Evolutionary conservation across 139 green algal species (phyloP).

Genomic region (Picochlorum sp.): DNA sequence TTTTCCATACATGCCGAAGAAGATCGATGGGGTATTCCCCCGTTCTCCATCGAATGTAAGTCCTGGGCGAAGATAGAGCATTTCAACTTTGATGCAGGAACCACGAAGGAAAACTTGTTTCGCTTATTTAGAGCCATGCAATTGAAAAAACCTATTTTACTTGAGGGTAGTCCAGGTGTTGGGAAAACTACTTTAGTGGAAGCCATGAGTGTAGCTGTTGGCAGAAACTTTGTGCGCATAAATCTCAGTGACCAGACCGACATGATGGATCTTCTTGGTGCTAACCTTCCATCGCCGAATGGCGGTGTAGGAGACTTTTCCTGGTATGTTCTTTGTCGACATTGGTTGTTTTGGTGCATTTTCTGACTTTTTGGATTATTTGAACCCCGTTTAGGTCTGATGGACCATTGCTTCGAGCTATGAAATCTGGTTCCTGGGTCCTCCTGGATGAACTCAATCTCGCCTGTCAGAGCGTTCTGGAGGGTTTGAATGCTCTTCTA

Average conservation of each 20-base stretch:
- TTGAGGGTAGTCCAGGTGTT: constrained; percentile 93
- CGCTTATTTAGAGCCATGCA: constrained; percentile 84
- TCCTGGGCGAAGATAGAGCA: neutral
- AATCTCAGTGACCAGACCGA: constrained; percentile 97
- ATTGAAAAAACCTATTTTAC: constrained; percentile 76
- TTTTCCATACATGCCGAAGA: neutral
- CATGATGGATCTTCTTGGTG: constrained; percentile 98
- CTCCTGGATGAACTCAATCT: constrained; percentile 99
- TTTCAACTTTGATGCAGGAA: constrained; percentile 83
- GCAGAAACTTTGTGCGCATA: constrained; percentile 77
- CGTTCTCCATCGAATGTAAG: constrained; percentile 57
- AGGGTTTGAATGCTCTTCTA: constrained; percentile 92
- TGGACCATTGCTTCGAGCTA: constrained; percentile 82
- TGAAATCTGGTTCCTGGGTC: constrained; percentile 85
- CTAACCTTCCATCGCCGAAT: constrained; percentile 80
- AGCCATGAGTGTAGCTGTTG: constrained; percentile 63
- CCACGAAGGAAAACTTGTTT: constrained; percentile 77
- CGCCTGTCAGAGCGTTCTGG: constrained; percentile 82
- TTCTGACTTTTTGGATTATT: constrained; percentile 18
- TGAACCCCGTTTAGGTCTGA: constrained; percentile 38
- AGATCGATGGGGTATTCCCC: constrained; percentile 58
- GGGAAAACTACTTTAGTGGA: constrained; percentile 92
- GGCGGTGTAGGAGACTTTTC: constrained; percentile 75
- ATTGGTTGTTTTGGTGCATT: neutral
- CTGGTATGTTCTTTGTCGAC: constrained; percentile 43